phyloP scores from a whole-genome alignment of 78 protist genomes.

The Blattamonas nauphoetae region DNA sequence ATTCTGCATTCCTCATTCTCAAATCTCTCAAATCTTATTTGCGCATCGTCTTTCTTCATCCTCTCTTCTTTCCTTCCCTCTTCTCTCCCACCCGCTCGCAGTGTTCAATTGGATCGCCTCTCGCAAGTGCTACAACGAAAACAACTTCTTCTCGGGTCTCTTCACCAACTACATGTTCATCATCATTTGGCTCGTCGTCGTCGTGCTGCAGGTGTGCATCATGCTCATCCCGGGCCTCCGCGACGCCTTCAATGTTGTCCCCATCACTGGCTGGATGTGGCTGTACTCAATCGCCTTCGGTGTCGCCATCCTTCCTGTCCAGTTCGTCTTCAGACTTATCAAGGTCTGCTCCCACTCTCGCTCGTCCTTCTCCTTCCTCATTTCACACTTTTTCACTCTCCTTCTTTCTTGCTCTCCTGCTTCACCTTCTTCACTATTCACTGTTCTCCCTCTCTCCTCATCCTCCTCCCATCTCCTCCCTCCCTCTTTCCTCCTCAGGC shows the following conservation, averaged over 20 bases:
- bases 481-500: too few species aligned
- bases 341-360: not conserved
- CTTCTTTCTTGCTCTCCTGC: not conserved
- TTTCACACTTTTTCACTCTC: not conserved
- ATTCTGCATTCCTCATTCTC: not conserved
- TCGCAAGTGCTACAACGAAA: too few species aligned
- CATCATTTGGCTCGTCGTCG: not conserved
- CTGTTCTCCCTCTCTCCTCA: too few species aligned
- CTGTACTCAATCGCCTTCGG: not conserved
- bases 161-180: not conserved
- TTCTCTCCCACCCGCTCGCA: not conserved
- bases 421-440: not conserved
- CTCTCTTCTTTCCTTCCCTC: not conserved
- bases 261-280: not conserved
- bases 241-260: not conserved
- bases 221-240: not conserved
- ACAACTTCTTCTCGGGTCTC: slow-evolving; percentile 8
- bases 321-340: not conserved
- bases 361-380: not conserved
- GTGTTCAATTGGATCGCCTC: too few species aligned
- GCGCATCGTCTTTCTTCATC: not conserved
- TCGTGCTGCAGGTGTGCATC: not conserved
- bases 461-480: too few species aligned
- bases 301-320: not conserved
- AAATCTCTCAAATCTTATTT: not conserved